A percentile compares a stretch with the other conserved stretches of the same genome.
Evolutionary conservation across 208 protist genomes (phyloP).

Genomic region (Leishmania martiniquensis): DNA sequence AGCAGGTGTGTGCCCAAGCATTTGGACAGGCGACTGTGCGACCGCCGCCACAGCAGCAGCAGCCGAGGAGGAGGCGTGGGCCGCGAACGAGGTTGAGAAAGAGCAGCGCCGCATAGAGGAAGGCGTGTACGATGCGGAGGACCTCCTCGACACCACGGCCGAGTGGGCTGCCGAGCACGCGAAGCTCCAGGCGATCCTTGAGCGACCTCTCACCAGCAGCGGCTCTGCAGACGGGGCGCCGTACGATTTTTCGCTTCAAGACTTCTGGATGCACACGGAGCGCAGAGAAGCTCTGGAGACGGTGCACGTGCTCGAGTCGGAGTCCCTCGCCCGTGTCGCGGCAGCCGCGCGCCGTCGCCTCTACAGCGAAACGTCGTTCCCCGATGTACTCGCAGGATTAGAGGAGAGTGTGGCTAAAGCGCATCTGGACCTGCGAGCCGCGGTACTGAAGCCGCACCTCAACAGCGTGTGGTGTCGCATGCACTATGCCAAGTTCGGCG

Average conservation of each 20-base stretch:
- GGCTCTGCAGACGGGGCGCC: slow-evolving; percentile 14
- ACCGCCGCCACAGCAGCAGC: too few relatives aligned
- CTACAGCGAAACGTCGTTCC: slow-evolving; percentile 38
- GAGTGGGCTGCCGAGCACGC: slow-evolving; percentile 81
- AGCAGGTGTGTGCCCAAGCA: slow-evolving; percentile 34
- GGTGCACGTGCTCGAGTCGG: slow-evolving; percentile 67
- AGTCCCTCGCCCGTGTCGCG: slow-evolving; percentile 48
- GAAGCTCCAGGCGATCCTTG: slow-evolving; percentile 49
- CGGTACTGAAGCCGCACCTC: slow-evolving; percentile 56
- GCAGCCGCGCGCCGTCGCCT: slow-evolving; percentile 60
- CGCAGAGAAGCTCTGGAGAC: slow-evolving; percentile 83
- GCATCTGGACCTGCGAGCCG: slow-evolving; percentile 62
- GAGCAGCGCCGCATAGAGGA: slow-evolving; percentile 58
- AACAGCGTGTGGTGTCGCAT: slow-evolving; percentile 78
- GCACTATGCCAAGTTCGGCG: slow-evolving; percentile 87
- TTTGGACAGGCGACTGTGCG: slow-evolving; percentile 20
- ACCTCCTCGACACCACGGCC: slow-evolving; percentile 57
- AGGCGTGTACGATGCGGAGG: slow-evolving; percentile 76
- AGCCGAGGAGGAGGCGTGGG: slow-evolving; percentile 49
- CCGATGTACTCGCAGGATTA: slow-evolving; percentile 39
- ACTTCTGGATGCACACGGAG: slow-evolving; percentile 81
- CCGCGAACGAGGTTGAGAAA: slow-evolving; percentile 51
- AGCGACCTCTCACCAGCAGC: slow-evolving; percentile 22
- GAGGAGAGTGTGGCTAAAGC: slow-evolving; percentile 59
- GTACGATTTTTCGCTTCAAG: slow-evolving; percentile 57